Percentiles rank a stretch among this genome's conserved stretches.
phyloP scores from a whole-genome alignment of 2,329 filamentous ascomycete genomes.

The Xylaria sp. region DNA sequence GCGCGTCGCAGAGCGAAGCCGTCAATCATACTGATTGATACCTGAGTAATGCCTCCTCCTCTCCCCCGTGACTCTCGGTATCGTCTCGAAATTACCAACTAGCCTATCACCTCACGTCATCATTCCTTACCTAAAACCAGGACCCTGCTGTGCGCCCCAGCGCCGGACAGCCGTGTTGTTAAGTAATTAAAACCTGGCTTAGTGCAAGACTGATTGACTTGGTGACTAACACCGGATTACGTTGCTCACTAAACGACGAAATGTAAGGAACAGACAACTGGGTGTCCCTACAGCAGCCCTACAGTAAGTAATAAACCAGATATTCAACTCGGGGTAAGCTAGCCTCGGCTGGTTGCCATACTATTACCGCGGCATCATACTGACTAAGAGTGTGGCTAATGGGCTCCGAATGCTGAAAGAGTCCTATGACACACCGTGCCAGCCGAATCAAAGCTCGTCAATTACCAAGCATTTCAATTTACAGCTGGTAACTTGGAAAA shows the following conservation, averaged over 20 bases:
- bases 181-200: no score
- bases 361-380: no score
- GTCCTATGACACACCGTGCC: not conserved
- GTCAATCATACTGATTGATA: constrained; percentile 9
- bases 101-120: not conserved
- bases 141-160: not conserved
- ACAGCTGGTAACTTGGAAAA: not conserved
- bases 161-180: not conserved
- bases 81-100: constrained; percentile 9
- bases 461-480: constrained; percentile 22
- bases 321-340: no score
- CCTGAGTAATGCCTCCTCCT: not conserved
- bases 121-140: constrained; percentile 9
- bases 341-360: no score
- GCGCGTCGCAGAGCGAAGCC: constrained; percentile 21
- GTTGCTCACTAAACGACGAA: not conserved
- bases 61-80: constrained; percentile 10
- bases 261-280: not conserved
- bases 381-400: not conserved
- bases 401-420: not conserved
- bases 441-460: constrained; percentile 9
- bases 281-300: no score
- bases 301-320: no score
- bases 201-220: not conserved
- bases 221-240: constrained; percentile 1